Conservation (phyloP, 1,139 yeast species). For the Candida sojae region DNA sequence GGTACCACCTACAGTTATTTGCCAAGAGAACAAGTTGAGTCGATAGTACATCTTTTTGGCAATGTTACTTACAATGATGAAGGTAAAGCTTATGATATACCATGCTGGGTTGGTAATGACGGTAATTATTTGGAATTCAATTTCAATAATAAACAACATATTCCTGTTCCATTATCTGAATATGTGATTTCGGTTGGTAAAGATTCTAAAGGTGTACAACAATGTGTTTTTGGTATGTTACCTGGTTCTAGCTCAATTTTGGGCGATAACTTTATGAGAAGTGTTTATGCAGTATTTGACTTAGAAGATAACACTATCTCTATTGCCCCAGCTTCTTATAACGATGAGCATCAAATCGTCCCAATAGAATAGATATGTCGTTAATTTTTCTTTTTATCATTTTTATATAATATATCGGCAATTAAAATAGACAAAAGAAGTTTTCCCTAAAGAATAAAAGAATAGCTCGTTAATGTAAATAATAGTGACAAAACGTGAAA, state of each 20-base stretch:
- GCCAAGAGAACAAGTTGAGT: conserved; percentile 19
- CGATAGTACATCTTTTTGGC: conserved; percentile 19
- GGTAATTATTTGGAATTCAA: conserved; percentile 27
- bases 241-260: conserved; percentile 20
- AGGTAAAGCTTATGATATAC: conserved; percentile 24
- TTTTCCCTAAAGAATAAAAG: background rate
- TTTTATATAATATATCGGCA: background rate
- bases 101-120: conserved; percentile 28
- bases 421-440: background rate
- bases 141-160: conserved; percentile 24
- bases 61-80: conserved; percentile 18
- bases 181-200: conserved; percentile 18
- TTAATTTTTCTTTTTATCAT: background rate
- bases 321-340: conserved; percentile 37
- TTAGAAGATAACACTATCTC: conserved; percentile 39
- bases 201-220: conserved; percentile 7
- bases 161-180: conserved; percentile 27
- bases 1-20: conserved; percentile 41
- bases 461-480: background rate
- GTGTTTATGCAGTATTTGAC: conserved; percentile 38
- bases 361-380: conserved; percentile 10
- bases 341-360: conserved; percentile 24
- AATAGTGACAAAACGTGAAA: background rate
- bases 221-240: conserved; percentile 17
- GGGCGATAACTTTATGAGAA: conserved; percentile 42